Evolutionary conservation across 176 grass and related monocot genomes (phyloP), one percentile per base, ranked within the genome.

Genomic region (Neostapfia colusana): DNA sequence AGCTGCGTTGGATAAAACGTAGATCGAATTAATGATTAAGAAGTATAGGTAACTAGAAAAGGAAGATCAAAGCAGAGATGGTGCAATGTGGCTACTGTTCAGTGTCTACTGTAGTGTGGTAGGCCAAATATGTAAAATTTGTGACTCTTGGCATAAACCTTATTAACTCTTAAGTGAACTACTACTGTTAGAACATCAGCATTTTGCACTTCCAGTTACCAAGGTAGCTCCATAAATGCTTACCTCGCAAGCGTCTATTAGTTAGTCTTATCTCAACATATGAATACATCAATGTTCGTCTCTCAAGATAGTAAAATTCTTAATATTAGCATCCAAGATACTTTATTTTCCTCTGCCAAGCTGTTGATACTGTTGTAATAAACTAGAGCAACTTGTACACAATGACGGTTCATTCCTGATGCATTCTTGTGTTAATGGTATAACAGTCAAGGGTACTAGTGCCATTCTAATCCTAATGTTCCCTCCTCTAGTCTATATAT

Each of bases 1-100:
- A 88, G 44, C 94, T 97, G 78, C 63, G 74, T 63, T 42, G 18
- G 82, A 60, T 57, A 64, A 24, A 68, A 62, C 46, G 60, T 17
- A 66, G 3, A 38, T 65, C 5, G 27, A 64, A 75, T 14, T 24
- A 51, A 10, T 26, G 7, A 10, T 21, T 24, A 75, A 81, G 14
- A 70, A 53, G 63, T 42, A 15, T 49, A 36, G 34, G 35, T 20
- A 34, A 70, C 18, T 35, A 14, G 18, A 70, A 70, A 70, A 49
- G 3, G 18, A 31, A 48, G 24, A 6, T 0, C 0, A 1, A 64
- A 44, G 3, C 16, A 16, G 7, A 56, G 11, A 21, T 57, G 54
- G 51, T 55, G 51, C 10, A 21, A 1, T 72, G 21, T 65, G 13
- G 17, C 2, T 9, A 55, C 9, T 63, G 3, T 42, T 1, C 18